phyloP scores from a whole-genome alignment of 495 filamentous ascomycete genomes.

The Lineolata rhizophorae region DNA sequence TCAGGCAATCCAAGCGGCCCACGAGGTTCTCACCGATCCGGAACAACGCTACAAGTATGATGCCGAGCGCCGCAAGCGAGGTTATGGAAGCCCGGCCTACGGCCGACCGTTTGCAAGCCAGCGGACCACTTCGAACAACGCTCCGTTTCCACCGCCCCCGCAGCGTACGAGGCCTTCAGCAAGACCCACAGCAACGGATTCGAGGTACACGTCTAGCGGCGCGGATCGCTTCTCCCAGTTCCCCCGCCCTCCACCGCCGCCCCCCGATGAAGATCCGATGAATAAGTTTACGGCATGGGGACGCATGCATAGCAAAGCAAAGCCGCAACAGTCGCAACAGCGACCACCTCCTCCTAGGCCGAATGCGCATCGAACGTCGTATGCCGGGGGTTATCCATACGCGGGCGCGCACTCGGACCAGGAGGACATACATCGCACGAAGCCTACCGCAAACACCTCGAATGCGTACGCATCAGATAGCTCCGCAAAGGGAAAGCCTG shows the following conservation, averaged over 20 bases:
- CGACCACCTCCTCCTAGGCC: background rate
- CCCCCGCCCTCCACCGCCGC: constrained; percentile 14
- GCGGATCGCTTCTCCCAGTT: constrained; percentile 17
- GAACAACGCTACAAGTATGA: constrained; percentile 53
- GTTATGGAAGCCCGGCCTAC: constrained; percentile 11
- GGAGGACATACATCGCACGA: constrained; percentile 15
- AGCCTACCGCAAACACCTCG: no score
- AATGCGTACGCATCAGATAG: no score
- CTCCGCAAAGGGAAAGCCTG: no score
- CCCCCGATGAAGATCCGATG: constrained; percentile 23
- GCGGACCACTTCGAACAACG: constrained; percentile 3
- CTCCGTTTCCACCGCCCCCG: background rate
- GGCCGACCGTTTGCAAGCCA: constrained; percentile 5
- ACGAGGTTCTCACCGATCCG: constrained; percentile 60
- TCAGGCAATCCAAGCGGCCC: constrained; percentile 62
- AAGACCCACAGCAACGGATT: constrained; percentile 10
- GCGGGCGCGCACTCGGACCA: constrained; percentile 1
- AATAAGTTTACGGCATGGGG: constrained; percentile 44
- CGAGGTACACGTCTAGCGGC: constrained; percentile 11
- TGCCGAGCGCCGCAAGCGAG: constrained; percentile 32
- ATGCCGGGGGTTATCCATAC: constrained; percentile 1
- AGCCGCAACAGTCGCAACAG: constrained; percentile 8
- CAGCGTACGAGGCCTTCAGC: background rate
- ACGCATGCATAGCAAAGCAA: constrained; percentile 32
- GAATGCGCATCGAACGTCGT: background rate